phyloP scores from a whole-genome alignment of 139 green algal genomes.

The Chlorella sorokiniana region DNA sequence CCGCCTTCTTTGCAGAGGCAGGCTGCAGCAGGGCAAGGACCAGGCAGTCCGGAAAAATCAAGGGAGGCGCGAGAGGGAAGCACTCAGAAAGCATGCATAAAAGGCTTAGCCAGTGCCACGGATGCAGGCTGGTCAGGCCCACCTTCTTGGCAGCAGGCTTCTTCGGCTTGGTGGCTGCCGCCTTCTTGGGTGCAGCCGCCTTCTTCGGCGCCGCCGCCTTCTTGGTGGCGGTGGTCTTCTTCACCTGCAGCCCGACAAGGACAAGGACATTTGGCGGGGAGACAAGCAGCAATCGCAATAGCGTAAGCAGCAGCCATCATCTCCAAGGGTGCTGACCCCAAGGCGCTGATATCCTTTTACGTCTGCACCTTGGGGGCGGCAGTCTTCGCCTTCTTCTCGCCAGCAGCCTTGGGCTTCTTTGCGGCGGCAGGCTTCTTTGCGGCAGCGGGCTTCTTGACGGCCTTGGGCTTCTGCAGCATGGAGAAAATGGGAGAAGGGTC shows the following conservation, averaged over 20 bases:
- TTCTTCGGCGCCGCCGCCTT: slow-evolving; percentile 38
- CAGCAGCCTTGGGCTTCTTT: slow-evolving; percentile 31
- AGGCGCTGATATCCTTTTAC: not conserved
- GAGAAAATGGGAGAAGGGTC: not conserved
- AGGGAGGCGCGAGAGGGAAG: no score
- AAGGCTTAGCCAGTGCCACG: no score
- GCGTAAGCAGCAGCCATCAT: not conserved
- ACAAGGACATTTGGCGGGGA: not conserved
- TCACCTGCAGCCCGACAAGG: not conserved
- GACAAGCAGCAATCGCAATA: not conserved
- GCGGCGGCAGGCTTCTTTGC: slow-evolving; percentile 25
- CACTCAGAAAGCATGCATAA: no score
- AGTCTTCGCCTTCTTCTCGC: slow-evolving; percentile 25
- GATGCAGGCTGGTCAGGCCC: no score
- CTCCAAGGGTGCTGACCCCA: not conserved
- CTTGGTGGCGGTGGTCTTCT: slow-evolving; percentile 32
- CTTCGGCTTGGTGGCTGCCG: slow-evolving; percentile 35
- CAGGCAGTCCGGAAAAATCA: no score
- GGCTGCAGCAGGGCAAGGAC: no score
- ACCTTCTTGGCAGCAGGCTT: slow-evolving; percentile 14
- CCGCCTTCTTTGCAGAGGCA: no score
- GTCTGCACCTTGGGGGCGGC: slow-evolving; percentile 20
- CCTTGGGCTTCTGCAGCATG: slow-evolving; percentile 26
- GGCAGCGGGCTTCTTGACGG: slow-evolving; percentile 37
- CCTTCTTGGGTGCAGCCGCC: slow-evolving; percentile 41